A percentile compares a stretch with the other conserved stretches of the same genome.
Conservation (phyloP, 768 basidiomycete species). For the Mycena sanguinolenta region DNA sequence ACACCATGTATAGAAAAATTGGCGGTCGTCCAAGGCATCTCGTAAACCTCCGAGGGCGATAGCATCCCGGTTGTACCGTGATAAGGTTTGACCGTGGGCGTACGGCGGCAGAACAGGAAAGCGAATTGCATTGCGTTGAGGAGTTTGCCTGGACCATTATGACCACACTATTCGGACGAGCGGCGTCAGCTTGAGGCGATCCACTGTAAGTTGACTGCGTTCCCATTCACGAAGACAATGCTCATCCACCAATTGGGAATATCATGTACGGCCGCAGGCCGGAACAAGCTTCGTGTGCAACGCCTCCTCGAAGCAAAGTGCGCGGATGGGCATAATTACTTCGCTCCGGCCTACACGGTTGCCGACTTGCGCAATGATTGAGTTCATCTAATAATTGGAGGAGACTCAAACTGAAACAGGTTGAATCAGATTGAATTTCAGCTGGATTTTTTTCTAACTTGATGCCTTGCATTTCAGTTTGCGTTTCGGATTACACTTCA, state of each 20-base stretch:
- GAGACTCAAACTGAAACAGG: no score
- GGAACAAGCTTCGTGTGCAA: slow-evolving; percentile 39
- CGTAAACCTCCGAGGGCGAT: slow-evolving; percentile 38
- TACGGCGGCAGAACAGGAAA: slow-evolving; percentile 46
- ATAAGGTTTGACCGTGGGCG: slow-evolving; percentile 41
- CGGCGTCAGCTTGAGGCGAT: no score
- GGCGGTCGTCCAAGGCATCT: slow-evolving; percentile 42
- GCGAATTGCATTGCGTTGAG: slow-evolving; percentile 44
- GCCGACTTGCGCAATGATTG: slow-evolving; percentile 27
- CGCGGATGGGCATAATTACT: slow-evolving; percentile 38
- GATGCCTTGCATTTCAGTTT: no score
- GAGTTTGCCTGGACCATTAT: slow-evolving; percentile 42
- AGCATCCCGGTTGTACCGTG: slow-evolving; percentile 40
- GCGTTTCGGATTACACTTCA: no score
- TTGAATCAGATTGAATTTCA: no score
- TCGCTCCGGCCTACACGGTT: slow-evolving; percentile 39
- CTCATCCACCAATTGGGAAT: slow-evolving; percentile 41
- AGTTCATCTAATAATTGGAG: no score
- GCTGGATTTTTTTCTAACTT: no score
- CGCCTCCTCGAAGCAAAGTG: slow-evolving; percentile 46
- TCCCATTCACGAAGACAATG: slow-evolving; percentile 44
- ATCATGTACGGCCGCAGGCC: slow-evolving; percentile 44
- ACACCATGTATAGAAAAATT: slow-evolving; percentile 46
- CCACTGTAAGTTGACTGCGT: not conserved
- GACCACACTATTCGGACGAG: no score